Evolutionary conservation across 2,329 filamentous ascomycete species (phyloP).

Genomic region (Verticillium dahliae): DNA sequence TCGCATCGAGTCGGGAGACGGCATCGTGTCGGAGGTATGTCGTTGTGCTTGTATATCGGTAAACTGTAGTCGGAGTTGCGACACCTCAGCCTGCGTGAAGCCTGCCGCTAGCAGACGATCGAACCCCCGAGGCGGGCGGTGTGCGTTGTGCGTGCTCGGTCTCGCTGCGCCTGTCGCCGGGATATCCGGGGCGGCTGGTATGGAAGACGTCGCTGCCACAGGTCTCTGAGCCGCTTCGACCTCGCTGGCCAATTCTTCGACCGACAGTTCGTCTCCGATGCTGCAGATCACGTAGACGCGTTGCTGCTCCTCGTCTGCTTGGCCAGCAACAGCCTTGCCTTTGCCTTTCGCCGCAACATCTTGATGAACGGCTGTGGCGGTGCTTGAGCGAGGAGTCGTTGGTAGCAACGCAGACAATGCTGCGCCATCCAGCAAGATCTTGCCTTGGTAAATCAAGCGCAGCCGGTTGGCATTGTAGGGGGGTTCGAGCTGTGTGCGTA

Average conservation of each 20-base stretch:
- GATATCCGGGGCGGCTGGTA: conserved; percentile 5
- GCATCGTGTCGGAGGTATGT: conserved; percentile 85
- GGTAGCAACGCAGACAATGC: conserved; percentile 64
- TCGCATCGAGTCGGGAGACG: conserved; percentile 67
- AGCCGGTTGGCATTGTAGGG: conserved; percentile 62
- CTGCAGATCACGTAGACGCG: conserved; percentile 90
- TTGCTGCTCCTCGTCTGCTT: conserved; percentile 26
- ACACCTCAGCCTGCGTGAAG: conserved; percentile 77
- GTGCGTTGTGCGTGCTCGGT: conserved; percentile 29
- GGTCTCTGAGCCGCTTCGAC: conserved; percentile 35
- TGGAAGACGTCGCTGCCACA: conserved; percentile 12
- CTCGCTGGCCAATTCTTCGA: conserved; percentile 65
- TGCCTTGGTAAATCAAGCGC: conserved; percentile 84
- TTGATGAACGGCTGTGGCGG: conserved; percentile 13
- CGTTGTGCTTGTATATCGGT: conserved; percentile 74
- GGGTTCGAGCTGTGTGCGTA: conserved; percentile 63
- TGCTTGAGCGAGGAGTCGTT: conserved; percentile 32
- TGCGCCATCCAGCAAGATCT: conserved; percentile 69
- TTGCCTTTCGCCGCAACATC: conserved; percentile 39
- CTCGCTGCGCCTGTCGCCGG: conserved; percentile 11
- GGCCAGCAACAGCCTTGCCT: conserved; percentile 58
- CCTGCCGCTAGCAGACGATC: conserved; percentile 76
- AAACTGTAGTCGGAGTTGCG: conserved; percentile 82
- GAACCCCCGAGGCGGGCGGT: conserved; percentile 65
- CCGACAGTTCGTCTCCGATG: conserved; percentile 68